These are phyloP conservation scores for Phytophthora colocasiae DNA, from an alignment of 352 stramenopile species.

Conservation along the genomic window DNA sequence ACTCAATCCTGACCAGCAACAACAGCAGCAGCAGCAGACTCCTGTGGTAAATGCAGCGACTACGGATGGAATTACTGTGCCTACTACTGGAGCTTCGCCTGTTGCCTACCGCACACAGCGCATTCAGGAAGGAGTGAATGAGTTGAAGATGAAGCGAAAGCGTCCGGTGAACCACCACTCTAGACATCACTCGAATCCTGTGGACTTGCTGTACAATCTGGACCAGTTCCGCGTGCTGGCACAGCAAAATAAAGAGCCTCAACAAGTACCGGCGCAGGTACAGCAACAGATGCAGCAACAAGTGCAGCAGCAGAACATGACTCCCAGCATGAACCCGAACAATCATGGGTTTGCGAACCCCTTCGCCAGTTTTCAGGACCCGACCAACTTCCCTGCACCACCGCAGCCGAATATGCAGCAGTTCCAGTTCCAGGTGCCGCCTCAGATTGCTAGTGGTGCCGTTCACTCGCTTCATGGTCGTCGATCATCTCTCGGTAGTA, in stretches of 20 bases:
- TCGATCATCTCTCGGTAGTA: conserved; percentile 58
- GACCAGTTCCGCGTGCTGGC: conserved; percentile 76
- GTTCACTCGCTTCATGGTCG: conserved; percentile 66
- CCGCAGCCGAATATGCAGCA: conserved; percentile 42
- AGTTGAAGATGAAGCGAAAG: conserved; percentile 86
- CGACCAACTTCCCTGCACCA: conserved; percentile 32
- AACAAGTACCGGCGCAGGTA: conserved; percentile 40
- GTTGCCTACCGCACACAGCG: conserved; percentile 67
- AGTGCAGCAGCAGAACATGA: conserved; percentile 24
- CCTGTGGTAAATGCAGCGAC: conserved; percentile 7
- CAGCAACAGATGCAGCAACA: conserved; percentile 19
- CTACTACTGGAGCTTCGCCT: conserved; percentile 29
- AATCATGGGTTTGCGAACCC: conserved; percentile 43
- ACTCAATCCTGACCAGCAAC: conserved; percentile 33
- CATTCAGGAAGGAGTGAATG: conserved; percentile 70
- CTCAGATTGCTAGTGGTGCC: conserved; percentile 62
- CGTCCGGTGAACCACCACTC: conserved; percentile 59
- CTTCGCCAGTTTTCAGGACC: conserved; percentile 43
- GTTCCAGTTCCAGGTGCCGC: conserved; percentile 61
- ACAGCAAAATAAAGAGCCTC: conserved; percentile 64
- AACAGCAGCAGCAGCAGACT: conserved; percentile 21
- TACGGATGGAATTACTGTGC: conserved; percentile 16
- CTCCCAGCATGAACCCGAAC: conserved; percentile 27
- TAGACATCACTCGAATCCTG: conserved; percentile 77
- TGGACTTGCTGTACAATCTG: conserved; percentile 80